These are phyloP conservation scores for Microsporum audouinii DNA, from an alignment of 2,329 filamentous ascomycete genomes.

Conservation along the genomic window DNA sequence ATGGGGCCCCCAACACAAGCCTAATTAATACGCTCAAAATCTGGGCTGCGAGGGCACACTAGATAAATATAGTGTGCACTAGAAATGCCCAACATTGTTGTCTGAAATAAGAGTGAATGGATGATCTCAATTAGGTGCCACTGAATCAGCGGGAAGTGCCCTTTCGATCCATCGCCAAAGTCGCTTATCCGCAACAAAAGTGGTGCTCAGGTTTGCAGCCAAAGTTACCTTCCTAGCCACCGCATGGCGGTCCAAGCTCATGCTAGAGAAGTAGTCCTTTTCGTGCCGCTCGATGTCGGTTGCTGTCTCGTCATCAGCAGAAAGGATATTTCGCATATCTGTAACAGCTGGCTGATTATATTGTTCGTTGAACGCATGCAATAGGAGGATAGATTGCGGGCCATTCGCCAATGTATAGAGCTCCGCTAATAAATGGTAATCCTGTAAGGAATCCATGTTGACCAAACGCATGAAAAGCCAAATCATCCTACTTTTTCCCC, in stretches of 20 bases:
- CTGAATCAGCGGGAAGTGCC: neutral
- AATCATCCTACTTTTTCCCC: neutral
- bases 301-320: neutral
- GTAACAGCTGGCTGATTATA: conserved; percentile 4
- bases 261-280: neutral
- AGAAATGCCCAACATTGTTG: too few species aligned
- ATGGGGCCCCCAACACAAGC: too few species aligned
- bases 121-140: too few species aligned
- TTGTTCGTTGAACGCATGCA: neutral
- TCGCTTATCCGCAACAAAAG: conserved; percentile 4
- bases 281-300: conserved; percentile 5
- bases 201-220: neutral
- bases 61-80: too few species aligned
- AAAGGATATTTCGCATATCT: neutral
- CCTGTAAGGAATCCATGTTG: conserved; percentile 15
- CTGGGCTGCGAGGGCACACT: too few species aligned
- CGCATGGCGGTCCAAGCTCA: neutral
- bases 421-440: conserved; percentile 15
- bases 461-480: conserved; percentile 17
- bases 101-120: too few species aligned
- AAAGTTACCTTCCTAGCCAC: conserved; percentile 5
- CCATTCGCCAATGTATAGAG: conserved; percentile 10
- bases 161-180: conserved; percentile 6
- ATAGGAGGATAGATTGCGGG: neutral
- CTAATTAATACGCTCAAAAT: too few species aligned